Base-by-base conservation (phyloP, 768 basidiomycete genomes). In the Mrakia hoshinonis region DNA sequence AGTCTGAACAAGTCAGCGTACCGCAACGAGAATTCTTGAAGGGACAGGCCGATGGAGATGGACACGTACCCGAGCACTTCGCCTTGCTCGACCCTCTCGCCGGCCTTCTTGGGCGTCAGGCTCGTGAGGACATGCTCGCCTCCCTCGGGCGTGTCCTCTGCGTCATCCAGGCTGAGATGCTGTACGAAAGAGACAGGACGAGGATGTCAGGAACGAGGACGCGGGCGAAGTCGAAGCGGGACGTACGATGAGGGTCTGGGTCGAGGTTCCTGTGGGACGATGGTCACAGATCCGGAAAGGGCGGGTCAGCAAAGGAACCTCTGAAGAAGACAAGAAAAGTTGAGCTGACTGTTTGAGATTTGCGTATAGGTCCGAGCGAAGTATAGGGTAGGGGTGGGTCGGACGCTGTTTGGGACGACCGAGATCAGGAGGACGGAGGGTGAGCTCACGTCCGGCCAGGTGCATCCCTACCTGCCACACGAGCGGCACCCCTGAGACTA, bases 171-270 rank as follows among this genome's bases (percentile, higher is more conserved):
- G 22, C 31, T 18, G 36, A 61, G 58, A n/a, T 61, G 58, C 58
- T 61, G 58, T 20, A 15, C 7, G 20, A 12, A 60, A 34, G 34
- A 20, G 20, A 60, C 4, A 4, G 34, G 55, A 20, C 15, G 29
- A 34, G 18, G n/a, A 36, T 15, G 34, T 13, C 13, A 18, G 54
- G 26, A 11, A 31, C 13, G 26, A 34, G 29, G 29, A 34, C 3
- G 54, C 3, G 12, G 29, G 54, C 12, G 54, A 55, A 31, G 26
- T 55, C 54, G 54, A 29, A 52, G n/a, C n/a, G n/a, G 24, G 29
- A 61, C 58, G 58, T 12, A 61, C 58, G 34, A 61, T 38, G 58
- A 61, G 58, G 11, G 58, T 61, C 15, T 61, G 58, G 58, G 36
- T 34, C 22, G 31, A 36, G 11, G 58, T 36, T 18, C 58, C 58